Percentiles rank a stretch among this genome's conserved stretches.
These are phyloP conservation scores for Termitomyces sp. DNA, from an alignment of 768 basidiomycete genomes.

Conservation along the genomic window DNA sequence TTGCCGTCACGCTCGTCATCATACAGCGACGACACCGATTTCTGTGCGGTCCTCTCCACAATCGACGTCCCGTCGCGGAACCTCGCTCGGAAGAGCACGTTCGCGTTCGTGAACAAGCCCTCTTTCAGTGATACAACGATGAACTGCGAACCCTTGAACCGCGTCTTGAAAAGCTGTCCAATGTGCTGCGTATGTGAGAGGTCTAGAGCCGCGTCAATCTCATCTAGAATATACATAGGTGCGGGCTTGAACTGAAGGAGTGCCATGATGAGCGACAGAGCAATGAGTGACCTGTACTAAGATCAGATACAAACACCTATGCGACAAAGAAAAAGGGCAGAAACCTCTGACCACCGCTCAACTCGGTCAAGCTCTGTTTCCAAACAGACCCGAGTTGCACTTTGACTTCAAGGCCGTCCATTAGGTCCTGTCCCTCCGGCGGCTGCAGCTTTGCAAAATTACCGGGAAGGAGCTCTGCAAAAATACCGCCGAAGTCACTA, in stretches of 20 bases:
- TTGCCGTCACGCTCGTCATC: slow-evolving; percentile 22
- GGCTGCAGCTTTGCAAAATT: slow-evolving; percentile 96
- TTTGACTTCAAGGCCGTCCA: slow-evolving; percentile 96
- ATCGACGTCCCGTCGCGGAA: slow-evolving; percentile 94
- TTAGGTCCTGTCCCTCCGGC: slow-evolving; percentile 90
- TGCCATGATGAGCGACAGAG: slow-evolving; percentile 97
- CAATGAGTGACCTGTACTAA: slow-evolving; percentile 81
- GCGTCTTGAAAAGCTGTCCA: slow-evolving; percentile 93
- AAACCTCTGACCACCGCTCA: slow-evolving; percentile 95
- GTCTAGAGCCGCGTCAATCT: slow-evolving; percentile 97
- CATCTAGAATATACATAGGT: slow-evolving; percentile 99
- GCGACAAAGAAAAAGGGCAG: slow-evolving; percentile 19
- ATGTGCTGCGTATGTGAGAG: slow-evolving; percentile 97
- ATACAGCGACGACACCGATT: slow-evolving; percentile 53
- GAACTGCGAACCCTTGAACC: slow-evolving; percentile 98
- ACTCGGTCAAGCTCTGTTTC: slow-evolving; percentile 96
- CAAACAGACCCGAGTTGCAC: slow-evolving; percentile 92
- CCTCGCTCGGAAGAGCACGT: slow-evolving; percentile 88
- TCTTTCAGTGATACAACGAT: slow-evolving; percentile 98
- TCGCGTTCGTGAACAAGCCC: slow-evolving; percentile 95
- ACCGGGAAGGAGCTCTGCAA: slow-evolving; percentile 91
- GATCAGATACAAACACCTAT: background rate
- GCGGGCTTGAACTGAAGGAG: slow-evolving; percentile 99
- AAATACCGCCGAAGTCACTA: slow-evolving; percentile 96
- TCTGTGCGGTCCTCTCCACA: slow-evolving; percentile 75